Base-by-base conservation (phyloP, 2,329 filamentous ascomycete species). In the Gaeumannomyces tritici region DNA sequence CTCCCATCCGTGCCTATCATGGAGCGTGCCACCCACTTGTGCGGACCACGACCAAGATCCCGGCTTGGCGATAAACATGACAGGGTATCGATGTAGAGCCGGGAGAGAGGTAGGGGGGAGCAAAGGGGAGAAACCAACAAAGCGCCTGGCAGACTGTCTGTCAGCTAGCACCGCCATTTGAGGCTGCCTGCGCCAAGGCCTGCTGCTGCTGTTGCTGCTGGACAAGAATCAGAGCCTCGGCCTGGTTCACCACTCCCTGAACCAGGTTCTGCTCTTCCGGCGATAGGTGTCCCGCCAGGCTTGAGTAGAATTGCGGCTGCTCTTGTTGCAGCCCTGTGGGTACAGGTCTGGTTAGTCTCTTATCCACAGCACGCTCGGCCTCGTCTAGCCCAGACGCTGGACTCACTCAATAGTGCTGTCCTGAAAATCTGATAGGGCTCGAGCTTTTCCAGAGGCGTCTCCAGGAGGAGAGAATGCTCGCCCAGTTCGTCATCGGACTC, bases 401-500 rank as follows among this genome's bases (percentile, higher is more conserved):
- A 85, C 90, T 75, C 86, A 96, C 93, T 89, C 71, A 93, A 76
- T 67, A 98, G 79, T 24, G 90, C 88, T 65, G 84, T 81, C 73
- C 91, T 89, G 83, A 99, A 97, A 65, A 96, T 80, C 72, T 88
- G 84, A 71, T 99, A 99, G 2, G 93, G 93, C 76, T 99, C 95
- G 65, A 99, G 83, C 77, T 95, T 95, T 75, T 99, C 95, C 28
- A 99, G 82, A 21, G 93, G 93, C 15, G 93, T 89, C 75, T 99
- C 95, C 2, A 99, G 84, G 61, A 98, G 80, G 64, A 91, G 89
- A 73, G 93, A 93, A 70, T 98, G 95, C 74, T 98, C 93, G 24
- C 96, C 86, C 57, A 97, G 87, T 62, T 96, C 93, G 62, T 96
- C 92, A 29, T 93, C 90, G 1, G 91, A 91, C 59, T 88, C 84